These are phyloP conservation scores for Coemansia sp. DNA, from an alignment of 192 early-diverging fungal species.

Conservation along the genomic window DNA sequence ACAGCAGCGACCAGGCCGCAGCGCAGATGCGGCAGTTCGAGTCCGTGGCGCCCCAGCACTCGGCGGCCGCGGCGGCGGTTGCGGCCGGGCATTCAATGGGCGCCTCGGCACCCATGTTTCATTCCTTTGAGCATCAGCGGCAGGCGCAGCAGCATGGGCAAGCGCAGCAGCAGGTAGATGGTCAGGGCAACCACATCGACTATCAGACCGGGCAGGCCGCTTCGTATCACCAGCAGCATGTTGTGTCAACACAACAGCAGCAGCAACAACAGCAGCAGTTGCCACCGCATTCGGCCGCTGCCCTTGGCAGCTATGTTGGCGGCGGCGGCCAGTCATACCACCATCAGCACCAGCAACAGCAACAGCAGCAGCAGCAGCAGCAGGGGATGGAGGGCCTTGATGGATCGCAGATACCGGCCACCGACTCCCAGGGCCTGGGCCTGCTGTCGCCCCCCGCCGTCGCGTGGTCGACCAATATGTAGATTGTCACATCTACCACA, in stretches of 20 bases:
- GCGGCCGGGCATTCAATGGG: constrained; percentile 19
- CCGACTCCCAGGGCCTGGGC: constrained; percentile 41
- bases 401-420: constrained; percentile 14
- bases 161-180: constrained; percentile 18
- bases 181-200: constrained; percentile 16
- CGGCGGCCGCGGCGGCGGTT: constrained; percentile 2
- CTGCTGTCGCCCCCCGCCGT: constrained; percentile 44
- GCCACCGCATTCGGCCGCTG: constrained; percentile 10
- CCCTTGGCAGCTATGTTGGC: constrained; percentile 28
- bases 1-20: constrained; percentile 26
- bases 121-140: constrained; percentile 36
- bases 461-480: constrained; percentile 46
- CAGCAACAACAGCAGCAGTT: no score
- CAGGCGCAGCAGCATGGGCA: not conserved
- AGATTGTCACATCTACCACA: constrained; percentile 1
- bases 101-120: constrained; percentile 28
- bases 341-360: no score
- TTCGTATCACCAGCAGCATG: constrained; percentile 29
- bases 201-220: constrained; percentile 22
- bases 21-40: constrained; percentile 40
- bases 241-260: constrained; percentile 10
- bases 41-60: constrained; percentile 25
- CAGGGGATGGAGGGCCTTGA: constrained; percentile 38
- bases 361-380: no score
- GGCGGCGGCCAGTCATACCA: constrained; percentile 39